Percentiles rank a stretch among this genome's conserved stretches.
These are phyloP conservation scores for Bertia moriformis DNA, from an alignment of 2,329 filamentous ascomycete genomes.

Conservation along the genomic window DNA sequence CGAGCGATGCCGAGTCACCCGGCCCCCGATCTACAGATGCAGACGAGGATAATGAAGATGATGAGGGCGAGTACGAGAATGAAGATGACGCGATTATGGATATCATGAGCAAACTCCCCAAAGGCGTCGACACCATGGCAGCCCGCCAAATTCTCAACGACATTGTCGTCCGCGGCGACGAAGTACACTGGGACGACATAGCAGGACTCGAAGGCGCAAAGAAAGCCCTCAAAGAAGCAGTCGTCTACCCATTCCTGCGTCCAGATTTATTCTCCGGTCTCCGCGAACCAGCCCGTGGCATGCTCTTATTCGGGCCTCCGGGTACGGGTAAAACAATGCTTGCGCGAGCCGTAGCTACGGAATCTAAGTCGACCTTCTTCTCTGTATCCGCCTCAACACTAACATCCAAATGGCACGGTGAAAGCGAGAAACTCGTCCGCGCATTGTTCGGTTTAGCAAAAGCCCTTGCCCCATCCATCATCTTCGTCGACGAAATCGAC, in stretches of 20 bases:
- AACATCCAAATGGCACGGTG: conserved; percentile 89
- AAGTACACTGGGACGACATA: conserved; percentile 88
- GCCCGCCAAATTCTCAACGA: conserved; percentile 92
- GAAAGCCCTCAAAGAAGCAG: conserved; percentile 79
- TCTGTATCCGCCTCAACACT: conserved; percentile 88
- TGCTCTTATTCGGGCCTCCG: conserved; percentile 89
- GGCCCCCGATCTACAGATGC: conserved; percentile 30
- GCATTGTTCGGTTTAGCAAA: conserved; percentile 86
- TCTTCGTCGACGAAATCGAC: conserved; percentile 97
- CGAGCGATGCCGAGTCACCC: conserved; percentile 27
- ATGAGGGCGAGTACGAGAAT: conserved; percentile 22
- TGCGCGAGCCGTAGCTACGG: conserved; percentile 82
- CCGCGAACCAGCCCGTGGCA: conserved; percentile 81
- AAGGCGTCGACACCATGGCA: conserved; percentile 66
- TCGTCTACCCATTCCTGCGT: conserved; percentile 90
- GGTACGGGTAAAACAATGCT: conserved; percentile 99
- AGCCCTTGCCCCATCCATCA: conserved; percentile 79
- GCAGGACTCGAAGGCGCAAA: conserved; percentile 85
- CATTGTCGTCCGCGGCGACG: conserved; percentile 84
- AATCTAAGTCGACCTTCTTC: conserved; percentile 90
- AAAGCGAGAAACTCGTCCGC: conserved; percentile 89
- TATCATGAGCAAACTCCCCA: conserved; percentile 64
- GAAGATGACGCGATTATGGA: conserved; percentile 46
- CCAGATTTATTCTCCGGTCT: conserved; percentile 93
- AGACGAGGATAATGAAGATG: conserved; percentile 23